These are phyloP conservation scores for Prunus kanzakura DNA, from an alignment of 306 rosid species.

Conservation along the genomic window DNA sequence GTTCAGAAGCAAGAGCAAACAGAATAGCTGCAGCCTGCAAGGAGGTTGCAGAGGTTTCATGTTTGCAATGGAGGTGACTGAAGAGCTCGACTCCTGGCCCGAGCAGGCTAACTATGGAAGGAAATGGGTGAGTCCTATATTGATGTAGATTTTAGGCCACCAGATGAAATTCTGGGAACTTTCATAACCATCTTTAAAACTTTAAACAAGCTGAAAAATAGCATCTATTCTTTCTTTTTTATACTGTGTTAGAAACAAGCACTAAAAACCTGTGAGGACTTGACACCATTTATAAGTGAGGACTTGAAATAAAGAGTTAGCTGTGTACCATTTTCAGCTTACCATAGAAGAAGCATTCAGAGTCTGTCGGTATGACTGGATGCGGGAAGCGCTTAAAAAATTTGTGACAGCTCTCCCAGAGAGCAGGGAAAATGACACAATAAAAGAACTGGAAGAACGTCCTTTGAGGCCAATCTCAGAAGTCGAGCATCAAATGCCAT, in stretches of 20 bases:
- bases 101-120: slow-evolving; percentile 28
- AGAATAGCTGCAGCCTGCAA: slow-evolving; percentile 13
- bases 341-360: slow-evolving; percentile 29
- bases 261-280: background rate
- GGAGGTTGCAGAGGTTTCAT: slow-evolving; percentile 40
- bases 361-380: slow-evolving; percentile 38
- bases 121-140: slow-evolving; percentile 31
- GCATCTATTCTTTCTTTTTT: background rate
- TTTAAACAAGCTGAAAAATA: background rate
- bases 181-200: too few species aligned
- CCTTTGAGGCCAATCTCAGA: slow-evolving; percentile 16
- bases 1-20: slow-evolving; percentile 38
- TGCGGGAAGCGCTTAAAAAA: slow-evolving; percentile 31
- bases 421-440: background rate
- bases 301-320: background rate
- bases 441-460: slow-evolving; percentile 7
- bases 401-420: slow-evolving; percentile 11
- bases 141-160: background rate
- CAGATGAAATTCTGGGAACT: background rate
- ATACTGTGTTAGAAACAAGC: background rate
- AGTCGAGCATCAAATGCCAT: slow-evolving; percentile 19
- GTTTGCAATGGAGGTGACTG: slow-evolving; percentile 33
- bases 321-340: slow-evolving; percentile 20
- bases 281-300: background rate
- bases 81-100: slow-evolving; percentile 39